These are phyloP conservation scores for Bisporella sp. DNA, from an alignment of 2,329 filamentous ascomycete genomes.

Conservation along the genomic window DNA sequence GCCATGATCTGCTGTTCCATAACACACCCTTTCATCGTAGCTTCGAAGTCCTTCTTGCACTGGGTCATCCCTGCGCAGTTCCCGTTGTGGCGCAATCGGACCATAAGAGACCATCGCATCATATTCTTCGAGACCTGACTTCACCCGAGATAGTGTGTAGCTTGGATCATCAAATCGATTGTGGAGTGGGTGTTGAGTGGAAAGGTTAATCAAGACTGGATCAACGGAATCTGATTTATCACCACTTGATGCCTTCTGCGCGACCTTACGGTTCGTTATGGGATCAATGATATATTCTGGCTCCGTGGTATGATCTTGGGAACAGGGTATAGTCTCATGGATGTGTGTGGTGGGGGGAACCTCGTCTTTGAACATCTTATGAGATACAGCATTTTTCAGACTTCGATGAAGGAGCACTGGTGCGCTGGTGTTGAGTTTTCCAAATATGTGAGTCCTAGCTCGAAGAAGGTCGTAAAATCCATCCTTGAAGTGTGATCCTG, in stretches of 20 bases:
- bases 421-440: no score
- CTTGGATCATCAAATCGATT: no score
- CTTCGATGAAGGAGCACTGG: no score
- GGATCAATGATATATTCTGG: conserved; percentile 45
- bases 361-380: no score
- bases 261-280: conserved; percentile 49
- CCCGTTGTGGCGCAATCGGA: conserved; percentile 19
- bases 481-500: background rate
- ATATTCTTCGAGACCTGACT: background rate
- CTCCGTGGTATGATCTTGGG: conserved; percentile 1
- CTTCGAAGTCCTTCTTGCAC: conserved; percentile 23
- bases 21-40: background rate
- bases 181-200: no score
- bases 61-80: conserved; percentile 18
- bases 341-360: background rate
- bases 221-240: no score
- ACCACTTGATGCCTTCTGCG: conserved; percentile 5
- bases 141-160: background rate
- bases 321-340: background rate
- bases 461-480: background rate
- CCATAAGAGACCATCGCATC: conserved; percentile 13
- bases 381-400: no score
- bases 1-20: background rate
- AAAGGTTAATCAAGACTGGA: no score
- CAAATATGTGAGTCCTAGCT: background rate